Percentiles rank a stretch among this genome's conserved stretches.
Evolutionary conservation across 441 rosid genomes (phyloP).

Genomic region (Macaranga tanarius): DNA sequence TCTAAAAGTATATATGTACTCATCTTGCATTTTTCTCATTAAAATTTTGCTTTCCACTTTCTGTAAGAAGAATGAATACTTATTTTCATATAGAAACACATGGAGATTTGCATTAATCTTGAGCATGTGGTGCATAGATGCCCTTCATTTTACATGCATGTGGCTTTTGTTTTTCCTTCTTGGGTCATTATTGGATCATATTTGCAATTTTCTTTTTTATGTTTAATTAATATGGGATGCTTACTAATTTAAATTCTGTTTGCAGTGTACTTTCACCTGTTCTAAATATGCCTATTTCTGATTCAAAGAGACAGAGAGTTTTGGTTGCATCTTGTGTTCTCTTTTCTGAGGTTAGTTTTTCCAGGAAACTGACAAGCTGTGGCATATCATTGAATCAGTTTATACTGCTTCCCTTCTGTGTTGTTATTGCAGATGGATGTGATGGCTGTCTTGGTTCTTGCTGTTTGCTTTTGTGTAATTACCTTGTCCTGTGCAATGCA

Average conservation of each 20-base stretch:
- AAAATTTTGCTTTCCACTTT: not conserved
- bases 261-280: constrained; percentile 97
- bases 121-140: constrained; percentile 9
- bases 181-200: not conserved
- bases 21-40: not conserved
- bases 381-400: constrained; percentile 3
- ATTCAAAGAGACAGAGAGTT: constrained; percentile 98
- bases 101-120: not conserved
- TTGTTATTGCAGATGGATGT: constrained; percentile 18
- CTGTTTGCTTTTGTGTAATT: constrained; percentile 23
- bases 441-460: constrained; percentile 22
- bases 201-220: constrained; percentile 11
- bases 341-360: constrained; percentile 94
- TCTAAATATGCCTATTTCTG: constrained; percentile 96
- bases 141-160: not conserved
- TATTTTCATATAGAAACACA: not conserved
- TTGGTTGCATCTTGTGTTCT: constrained; percentile 98
- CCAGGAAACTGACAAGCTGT: constrained; percentile 25
- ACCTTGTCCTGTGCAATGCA: constrained; percentile 35
- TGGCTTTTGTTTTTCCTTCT: constrained; percentile 5
- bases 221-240: constrained; percentile 23
- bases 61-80: not conserved
- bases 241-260: constrained; percentile 31
- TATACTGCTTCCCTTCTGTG: constrained; percentile 19
- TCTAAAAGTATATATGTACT: not conserved